Base-by-base conservation (phyloP, 768 basidiomycete genomes). In the Leucocoprinus leucothites region DNA sequence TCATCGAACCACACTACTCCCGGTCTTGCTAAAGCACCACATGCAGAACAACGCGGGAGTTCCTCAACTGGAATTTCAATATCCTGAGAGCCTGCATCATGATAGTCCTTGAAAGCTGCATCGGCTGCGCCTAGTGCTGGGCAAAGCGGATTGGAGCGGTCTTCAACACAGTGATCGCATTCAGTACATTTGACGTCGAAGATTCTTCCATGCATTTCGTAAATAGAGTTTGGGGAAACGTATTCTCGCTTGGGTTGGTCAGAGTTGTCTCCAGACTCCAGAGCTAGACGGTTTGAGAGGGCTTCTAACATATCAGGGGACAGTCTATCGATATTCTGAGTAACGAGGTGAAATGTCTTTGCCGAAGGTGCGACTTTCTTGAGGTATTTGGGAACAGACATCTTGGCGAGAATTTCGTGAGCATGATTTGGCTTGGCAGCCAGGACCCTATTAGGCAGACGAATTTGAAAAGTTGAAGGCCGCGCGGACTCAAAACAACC, bases 1-100 rank as follows among this genome's bases (percentile, higher is more conserved):
- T 84, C 82, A 2, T 76, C 78, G 58, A 84, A 85, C 82, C 82
- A 84, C 1, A 83, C 79, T 2, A 84, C 80, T 2, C 75, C 81
- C 3, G 82, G 80, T 19, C 81, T 69, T 1, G 72, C 67, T 9
- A 83, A 69, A 7, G 66, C 63, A 7, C 69, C 68, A 58, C 79
- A 82, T 48, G 69, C 66, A 1, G 64, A 62, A 61, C 81, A 82
- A 8, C 71, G 67, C 1, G 80, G 81, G 42, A 84, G 65, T 7
- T 70, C 59, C 5, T 68, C 61, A 9, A 66, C 49, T 1, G 74
- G 69, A 42, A 82, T 75, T 5, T 22, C 24, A 18, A n/a, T 9
- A 3, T 22, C 11, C 11, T 18, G 2, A 6, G 13, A 4, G 9
- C 19, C 19, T 22, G 3, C 6, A 19, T 44, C 42, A 24, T 13